Conservation (phyloP, 495 filamentous ascomycete genomes). For the Talaromyces wortmannii region DNA sequence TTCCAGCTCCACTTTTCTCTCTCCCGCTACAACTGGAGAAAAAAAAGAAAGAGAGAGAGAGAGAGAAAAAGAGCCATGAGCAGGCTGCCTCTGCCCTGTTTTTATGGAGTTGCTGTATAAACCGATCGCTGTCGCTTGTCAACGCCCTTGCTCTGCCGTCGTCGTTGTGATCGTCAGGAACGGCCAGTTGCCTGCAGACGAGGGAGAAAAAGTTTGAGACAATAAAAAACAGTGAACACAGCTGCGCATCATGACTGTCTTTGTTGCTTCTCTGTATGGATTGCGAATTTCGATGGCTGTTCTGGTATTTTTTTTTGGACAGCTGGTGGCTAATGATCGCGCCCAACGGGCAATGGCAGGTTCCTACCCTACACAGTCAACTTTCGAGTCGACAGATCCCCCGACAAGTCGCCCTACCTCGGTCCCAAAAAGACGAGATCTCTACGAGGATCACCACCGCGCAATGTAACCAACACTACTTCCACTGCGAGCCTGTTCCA, state of each 20-base stretch:
- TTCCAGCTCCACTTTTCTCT: constrained; percentile 11
- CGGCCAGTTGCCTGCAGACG: too few relatives aligned
- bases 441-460: constrained; percentile 7
- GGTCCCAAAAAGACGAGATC: constrained; percentile 19
- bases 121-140: too few relatives aligned
- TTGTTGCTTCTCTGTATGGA: constrained; percentile 77
- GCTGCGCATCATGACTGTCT: constrained; percentile 61
- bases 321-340: background rate
- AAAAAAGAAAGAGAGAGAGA: too few relatives aligned
- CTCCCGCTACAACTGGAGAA: too few relatives aligned
- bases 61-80: too few relatives aligned
- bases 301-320: background rate
- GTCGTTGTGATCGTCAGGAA: too few relatives aligned
- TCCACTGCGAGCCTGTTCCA: constrained; percentile 30
- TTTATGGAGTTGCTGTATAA: too few relatives aligned
- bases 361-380: constrained; percentile 88
- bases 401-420: constrained; percentile 11
- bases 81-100: too few relatives aligned
- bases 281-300: constrained; percentile 8
- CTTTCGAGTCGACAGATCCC: constrained; percentile 44
- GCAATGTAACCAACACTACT: constrained; percentile 17
- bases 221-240: too few relatives aligned
- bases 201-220: background rate
- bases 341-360: constrained; percentile 33
- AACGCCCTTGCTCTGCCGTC: too few relatives aligned